Evolutionary conservation across 139 green algal genomes (phyloP).

Genomic region (Chloropicon primus): DNA sequence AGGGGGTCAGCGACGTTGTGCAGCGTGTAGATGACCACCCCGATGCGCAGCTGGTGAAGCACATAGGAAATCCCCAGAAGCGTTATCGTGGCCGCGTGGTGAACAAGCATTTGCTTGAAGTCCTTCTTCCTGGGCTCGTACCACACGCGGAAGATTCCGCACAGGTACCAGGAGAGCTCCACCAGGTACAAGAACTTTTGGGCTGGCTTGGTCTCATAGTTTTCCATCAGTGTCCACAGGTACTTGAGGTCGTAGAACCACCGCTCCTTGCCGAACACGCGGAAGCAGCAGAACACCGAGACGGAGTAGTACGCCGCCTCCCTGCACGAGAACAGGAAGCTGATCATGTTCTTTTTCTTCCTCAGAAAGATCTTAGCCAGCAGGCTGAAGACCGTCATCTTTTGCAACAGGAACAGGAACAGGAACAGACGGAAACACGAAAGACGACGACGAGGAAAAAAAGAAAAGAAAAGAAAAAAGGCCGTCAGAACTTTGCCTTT

Average conservation of each 20-base stretch:
- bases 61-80: constrained; percentile 6
- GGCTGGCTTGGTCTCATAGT: neutral
- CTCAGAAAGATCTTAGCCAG: neutral
- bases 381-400: neutral
- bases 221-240: neutral
- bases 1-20: constrained; percentile 9
- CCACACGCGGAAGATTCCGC: neutral
- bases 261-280: neutral
- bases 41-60: constrained; percentile 2
- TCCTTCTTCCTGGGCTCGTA: constrained; percentile 8
- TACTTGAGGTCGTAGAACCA: neutral
- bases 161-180: neutral
- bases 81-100: constrained; percentile 8
- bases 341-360: neutral
- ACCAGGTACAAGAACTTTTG: neutral
- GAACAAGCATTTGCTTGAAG: constrained; percentile 10
- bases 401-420: no score
- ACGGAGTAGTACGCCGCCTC: neutral
- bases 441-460: no score
- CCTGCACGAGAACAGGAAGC: neutral
- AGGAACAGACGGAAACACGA: neutral
- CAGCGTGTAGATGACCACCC: constrained; percentile 6
- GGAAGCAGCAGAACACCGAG: neutral
- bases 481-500: no score
- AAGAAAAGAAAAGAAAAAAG: no score